phyloP scores from a whole-genome alignment of 139 green algal species.

The Pleodorina starrii region DNA sequence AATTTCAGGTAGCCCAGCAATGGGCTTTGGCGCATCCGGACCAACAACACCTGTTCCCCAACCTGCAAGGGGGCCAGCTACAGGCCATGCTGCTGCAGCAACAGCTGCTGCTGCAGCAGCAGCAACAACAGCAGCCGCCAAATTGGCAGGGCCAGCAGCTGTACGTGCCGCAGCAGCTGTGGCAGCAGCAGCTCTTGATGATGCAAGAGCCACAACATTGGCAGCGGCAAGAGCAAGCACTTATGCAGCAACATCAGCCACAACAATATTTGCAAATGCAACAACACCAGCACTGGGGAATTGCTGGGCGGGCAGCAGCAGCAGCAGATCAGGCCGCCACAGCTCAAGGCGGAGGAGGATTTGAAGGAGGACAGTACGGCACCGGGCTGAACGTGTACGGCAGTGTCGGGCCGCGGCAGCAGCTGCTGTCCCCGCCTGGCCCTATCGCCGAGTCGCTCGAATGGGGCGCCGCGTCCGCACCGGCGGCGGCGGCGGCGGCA shows the following conservation, averaged over 20 bases:
- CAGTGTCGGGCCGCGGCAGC: not conserved
- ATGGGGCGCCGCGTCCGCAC: not conserved
- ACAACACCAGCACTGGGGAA: not conserved
- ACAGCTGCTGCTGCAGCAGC: conserved; percentile 3
- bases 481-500: too few species aligned
- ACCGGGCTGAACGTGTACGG: not conserved
- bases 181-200: not conserved
- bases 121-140: not conserved
- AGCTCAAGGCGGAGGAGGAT: too few species aligned
- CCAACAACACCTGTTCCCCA: not conserved
- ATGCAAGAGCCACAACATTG: not conserved
- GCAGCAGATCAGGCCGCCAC: too few species aligned
- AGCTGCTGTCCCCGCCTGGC: not conserved
- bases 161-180: not conserved
- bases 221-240: not conserved
- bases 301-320: not conserved
- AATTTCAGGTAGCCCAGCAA: too few species aligned
- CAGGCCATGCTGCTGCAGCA: not conserved
- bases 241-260: not conserved
- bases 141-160: not conserved
- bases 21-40: too few species aligned
- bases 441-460: conserved; percentile 3
- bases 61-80: not conserved
- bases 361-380: not conserved
- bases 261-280: not conserved